Conservation (phyloP, 441 rosid genomes). For the Adansonia grandidieri region DNA sequence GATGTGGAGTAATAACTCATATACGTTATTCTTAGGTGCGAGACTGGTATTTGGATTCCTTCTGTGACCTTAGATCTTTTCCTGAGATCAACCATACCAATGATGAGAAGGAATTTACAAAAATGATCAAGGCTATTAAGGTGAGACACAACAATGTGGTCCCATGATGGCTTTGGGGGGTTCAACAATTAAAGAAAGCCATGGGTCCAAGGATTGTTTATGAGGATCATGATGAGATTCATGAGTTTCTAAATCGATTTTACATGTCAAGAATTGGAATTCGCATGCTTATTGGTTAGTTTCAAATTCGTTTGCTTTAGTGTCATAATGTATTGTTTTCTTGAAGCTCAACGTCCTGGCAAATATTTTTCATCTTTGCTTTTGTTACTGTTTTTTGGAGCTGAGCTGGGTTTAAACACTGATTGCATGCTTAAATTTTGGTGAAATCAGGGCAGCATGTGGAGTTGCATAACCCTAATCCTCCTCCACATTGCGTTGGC, state of each 20-base stretch:
- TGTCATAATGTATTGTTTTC: background rate
- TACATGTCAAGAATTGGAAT: slow-evolving; percentile 97
- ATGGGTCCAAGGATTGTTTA: slow-evolving; percentile 49
- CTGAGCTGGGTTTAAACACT: slow-evolving; percentile 25
- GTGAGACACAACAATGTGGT: slow-evolving; percentile 97
- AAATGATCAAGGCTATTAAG: slow-evolving; percentile 92
- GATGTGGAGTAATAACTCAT: background rate
- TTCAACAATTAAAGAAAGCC: slow-evolving; percentile 91
- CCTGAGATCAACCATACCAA: slow-evolving; percentile 68
- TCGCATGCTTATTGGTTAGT: slow-evolving; percentile 94
- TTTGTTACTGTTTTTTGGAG: slow-evolving; percentile 19
- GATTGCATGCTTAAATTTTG: slow-evolving; percentile 27
- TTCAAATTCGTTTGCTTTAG: slow-evolving; percentile 1
- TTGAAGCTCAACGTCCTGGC: background rate
- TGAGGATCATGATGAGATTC: slow-evolving; percentile 83
- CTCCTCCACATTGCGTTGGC: slow-evolving; percentile 80
- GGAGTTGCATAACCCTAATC: slow-evolving; percentile 92
- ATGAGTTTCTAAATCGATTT: slow-evolving; percentile 92
- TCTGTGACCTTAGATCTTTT: slow-evolving; percentile 81
- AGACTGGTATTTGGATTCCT: slow-evolving; percentile 97
- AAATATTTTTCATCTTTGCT: background rate
- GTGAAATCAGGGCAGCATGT: slow-evolving; percentile 91
- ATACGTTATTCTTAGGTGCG: slow-evolving; percentile 61
- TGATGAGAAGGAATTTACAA: slow-evolving; percentile 83
- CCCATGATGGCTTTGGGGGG: slow-evolving; percentile 97